A percentile compares a stretch with the other conserved stretches of the same genome.
Evolutionary conservation across 805 yeast species (phyloP).

Genomic region (Jamesozyma gamospora): DNA sequence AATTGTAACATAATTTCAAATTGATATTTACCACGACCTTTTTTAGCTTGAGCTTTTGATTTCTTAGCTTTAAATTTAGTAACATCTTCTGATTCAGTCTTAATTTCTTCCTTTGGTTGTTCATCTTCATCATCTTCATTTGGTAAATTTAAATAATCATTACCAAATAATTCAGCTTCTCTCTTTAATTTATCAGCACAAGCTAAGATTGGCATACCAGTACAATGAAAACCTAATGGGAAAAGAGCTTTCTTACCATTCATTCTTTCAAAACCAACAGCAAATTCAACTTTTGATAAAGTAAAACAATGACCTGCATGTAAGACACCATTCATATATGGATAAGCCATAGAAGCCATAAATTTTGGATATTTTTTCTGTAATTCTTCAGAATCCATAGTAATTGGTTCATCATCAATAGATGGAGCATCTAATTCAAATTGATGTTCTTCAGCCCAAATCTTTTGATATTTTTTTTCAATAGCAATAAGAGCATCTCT

Average conservation of each 20-base stretch:
- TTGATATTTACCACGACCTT: slow-evolving; percentile 90
- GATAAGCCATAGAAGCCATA: slow-evolving; percentile 93
- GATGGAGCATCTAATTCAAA: slow-evolving; percentile 88
- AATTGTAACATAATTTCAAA: slow-evolving; percentile 92
- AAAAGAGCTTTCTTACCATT: slow-evolving; percentile 83
- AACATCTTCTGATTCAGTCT: slow-evolving; percentile 55
- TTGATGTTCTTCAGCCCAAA: slow-evolving; percentile 79
- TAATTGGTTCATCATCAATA: slow-evolving; percentile 48
- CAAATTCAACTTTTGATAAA: slow-evolving; percentile 84
- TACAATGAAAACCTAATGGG: slow-evolving; percentile 98
- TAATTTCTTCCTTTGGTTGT: slow-evolving; percentile 24
- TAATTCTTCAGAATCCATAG: slow-evolving; percentile 54
- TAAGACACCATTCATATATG: slow-evolving; percentile 96
- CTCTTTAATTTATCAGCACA: slow-evolving; percentile 91
- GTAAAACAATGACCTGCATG: slow-evolving; percentile 98
- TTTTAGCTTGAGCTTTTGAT: slow-evolving; percentile 87
- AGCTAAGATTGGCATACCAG: slow-evolving; percentile 97
- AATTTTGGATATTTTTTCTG: slow-evolving; percentile 75
- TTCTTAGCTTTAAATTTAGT: slow-evolving; percentile 89
- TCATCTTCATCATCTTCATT: slow-evolving; percentile 47
- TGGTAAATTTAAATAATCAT: slow-evolving; percentile 61
- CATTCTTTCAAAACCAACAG: slow-evolving; percentile 91
- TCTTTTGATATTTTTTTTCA: slow-evolving; percentile 77
- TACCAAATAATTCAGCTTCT: slow-evolving; percentile 86
- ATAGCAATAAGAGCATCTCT: slow-evolving; percentile 86